These are phyloP conservation scores for Tulasnella sp. DNA, from an alignment of 768 basidiomycete genomes.

Conservation along the genomic window DNA sequence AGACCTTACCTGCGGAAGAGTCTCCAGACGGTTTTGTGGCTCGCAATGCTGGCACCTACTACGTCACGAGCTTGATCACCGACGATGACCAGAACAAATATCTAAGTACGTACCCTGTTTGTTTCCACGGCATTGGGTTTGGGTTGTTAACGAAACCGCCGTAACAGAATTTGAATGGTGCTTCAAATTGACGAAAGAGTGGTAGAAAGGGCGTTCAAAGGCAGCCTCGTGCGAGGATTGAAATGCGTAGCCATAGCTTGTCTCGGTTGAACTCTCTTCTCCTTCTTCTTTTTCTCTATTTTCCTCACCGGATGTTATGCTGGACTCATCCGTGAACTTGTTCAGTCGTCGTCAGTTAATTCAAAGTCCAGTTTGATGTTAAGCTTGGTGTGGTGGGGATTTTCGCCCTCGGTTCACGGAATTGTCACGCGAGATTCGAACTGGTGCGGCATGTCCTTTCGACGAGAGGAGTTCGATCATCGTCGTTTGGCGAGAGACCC, in stretches of 20 bases:
- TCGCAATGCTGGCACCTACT: constrained; percentile 66
- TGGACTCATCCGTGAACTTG: not conserved
- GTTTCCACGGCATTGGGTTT: not conserved
- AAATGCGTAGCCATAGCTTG: not conserved
- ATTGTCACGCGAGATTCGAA: not conserved
- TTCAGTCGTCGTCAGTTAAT: constrained; percentile 4
- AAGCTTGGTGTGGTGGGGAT: not conserved
- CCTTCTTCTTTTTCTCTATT: not conserved
- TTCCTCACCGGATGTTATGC: not conserved
- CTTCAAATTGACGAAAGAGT: constrained; percentile 91
- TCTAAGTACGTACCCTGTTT: constrained; percentile 52
- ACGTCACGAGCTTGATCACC: constrained; percentile 73
- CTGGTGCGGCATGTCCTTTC: too few species aligned
- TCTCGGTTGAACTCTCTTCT: not conserved
- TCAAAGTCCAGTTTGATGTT: not conserved
- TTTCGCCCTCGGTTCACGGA: not conserved
- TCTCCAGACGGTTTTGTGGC: constrained; percentile 76
- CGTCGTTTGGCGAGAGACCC: too few species aligned
- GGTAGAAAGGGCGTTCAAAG: constrained; percentile 46
- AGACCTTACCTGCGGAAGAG: constrained; percentile 69
- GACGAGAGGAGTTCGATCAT: too few species aligned
- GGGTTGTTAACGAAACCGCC: constrained; percentile 23
- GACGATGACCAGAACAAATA: constrained; percentile 85
- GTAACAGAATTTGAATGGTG: constrained; percentile 74
- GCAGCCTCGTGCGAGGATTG: not conserved